Base-by-base conservation (phyloP, 345 rosid genomes). In the Adansonia digitata region DNA sequence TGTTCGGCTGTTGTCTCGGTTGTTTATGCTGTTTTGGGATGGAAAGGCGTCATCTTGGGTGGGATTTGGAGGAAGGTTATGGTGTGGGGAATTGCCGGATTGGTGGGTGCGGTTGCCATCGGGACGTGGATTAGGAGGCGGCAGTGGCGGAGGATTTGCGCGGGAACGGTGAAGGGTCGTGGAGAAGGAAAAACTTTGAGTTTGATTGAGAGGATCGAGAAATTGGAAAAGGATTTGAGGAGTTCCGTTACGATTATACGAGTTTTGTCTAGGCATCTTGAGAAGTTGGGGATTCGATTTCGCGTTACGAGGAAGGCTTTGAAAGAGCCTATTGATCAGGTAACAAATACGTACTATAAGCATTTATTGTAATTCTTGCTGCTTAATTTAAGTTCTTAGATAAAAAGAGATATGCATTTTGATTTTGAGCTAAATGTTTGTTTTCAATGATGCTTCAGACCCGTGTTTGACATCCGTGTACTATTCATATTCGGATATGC, bases 271-370 rank as follows among this genome's bases (percentile, higher is more conserved):
- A 85, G 93, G 78, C 97, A 90, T 84, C 83, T 95, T 24, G 99
- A 95, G 90, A 93, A 95, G 85, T 77, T 95, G 39, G 99, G 97
- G 48, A 91, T 89, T 56, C 86, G 93, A 71, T 95, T 95, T 83
- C 88, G 98, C 42, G 85, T 91, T 69, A 91, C 93, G 1, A 83
- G 98, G 64, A 91, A 82, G 64, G 37, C 97, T 72, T 78, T 93
- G 74, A 95, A 90, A 77, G 89, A 85, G 31, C 98, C 97, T 40
- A 88, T 95, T 73, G 83, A 88, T 57, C 86, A 95, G 98, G 99
- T 95, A 85, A 72, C 34, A 35, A 5, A 15, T 0, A 2, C 12
- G n/a, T 10, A 13, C 22, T 26, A 13, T 45, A 10, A 40, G 7
- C 49, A 49, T 42, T 31, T 74, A 11, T 74, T 70, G 35, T 61